A percentile compares a stretch with the other conserved stretches of the same genome.
phyloP scores from a whole-genome alignment of 2,329 filamentous ascomycete genomes.

The Spiromastix sp. region DNA sequence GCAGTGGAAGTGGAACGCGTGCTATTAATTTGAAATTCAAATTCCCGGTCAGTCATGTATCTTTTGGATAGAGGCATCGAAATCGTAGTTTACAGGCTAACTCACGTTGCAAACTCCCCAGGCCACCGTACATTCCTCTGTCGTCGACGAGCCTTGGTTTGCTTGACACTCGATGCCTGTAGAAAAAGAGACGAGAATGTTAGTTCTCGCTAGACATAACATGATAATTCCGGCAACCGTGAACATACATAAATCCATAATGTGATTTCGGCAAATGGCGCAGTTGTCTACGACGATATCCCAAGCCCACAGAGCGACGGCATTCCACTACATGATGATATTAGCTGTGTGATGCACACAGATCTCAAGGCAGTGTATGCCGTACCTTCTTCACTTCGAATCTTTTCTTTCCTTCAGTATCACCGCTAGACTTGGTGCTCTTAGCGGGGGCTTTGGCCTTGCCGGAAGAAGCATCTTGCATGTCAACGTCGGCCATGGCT shows the following conservation, averaged over 20 bases:
- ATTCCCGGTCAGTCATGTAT: too few species aligned
- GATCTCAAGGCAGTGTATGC: constrained; percentile 4
- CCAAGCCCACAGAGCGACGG: constrained; percentile 97
- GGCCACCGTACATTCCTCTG: constrained; percentile 94
- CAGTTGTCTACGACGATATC: constrained; percentile 99
- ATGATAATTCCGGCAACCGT: neutral
- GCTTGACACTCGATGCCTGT: constrained; percentile 94
- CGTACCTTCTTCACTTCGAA: constrained; percentile 97
- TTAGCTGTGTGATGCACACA: too few species aligned
- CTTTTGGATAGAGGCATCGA: too few species aligned
- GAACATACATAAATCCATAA: constrained; percentile 89
- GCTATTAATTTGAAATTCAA: constrained; percentile 47
- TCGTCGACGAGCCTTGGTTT: constrained; percentile 94
- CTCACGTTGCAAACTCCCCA: constrained; percentile 99
- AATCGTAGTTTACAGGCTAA: constrained; percentile 18
- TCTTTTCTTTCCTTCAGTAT: constrained; percentile 62
- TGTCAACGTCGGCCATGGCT: constrained; percentile 90
- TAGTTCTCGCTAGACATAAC: neutral
- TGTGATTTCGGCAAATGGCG: constrained; percentile 97
- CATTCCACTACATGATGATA: constrained; percentile 67
- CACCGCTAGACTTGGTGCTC: constrained; percentile 43
- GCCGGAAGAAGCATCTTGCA: constrained; percentile 69
- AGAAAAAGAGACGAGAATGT: neutral
- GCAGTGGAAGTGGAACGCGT: constrained; percentile 99
- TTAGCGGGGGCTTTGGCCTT: constrained; percentile 50